Base-by-base conservation (phyloP, 116 monocot genomes). In the Trichopus zeylanicus region DNA sequence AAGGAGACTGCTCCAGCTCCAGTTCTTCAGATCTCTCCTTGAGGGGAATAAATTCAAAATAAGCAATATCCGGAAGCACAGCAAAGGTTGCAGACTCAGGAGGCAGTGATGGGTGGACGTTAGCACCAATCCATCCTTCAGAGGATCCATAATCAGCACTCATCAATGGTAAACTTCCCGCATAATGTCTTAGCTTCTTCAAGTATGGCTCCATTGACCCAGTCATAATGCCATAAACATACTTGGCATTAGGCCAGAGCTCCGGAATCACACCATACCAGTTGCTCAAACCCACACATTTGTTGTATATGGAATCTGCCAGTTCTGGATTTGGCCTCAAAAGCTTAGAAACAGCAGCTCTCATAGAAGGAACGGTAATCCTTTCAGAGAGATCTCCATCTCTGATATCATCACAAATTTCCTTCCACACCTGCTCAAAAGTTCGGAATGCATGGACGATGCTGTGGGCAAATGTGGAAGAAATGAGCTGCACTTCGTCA, bases 41-140 rank as follows among this genome's bases (percentile, higher is more conserved):
- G 8, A 97, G 55, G 24, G 91, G 97, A 47, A 91, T 87, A 63
- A 97, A 97, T 70, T 97, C 97, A 62, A 91, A 97, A 56, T 82
- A 97, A 13, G 78, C 97, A 47, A 91, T 84, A 52, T 97, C 65
- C 3, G 91, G 91, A n/a, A 92, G 67, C 19, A 92, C 83, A 0
- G 83, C 81, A 59, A 78, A 92, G n/a, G 71, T 77, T 19, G 53
- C 70, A 18, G 21, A 30, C 63, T 86, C 86, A 5, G 83, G 87
- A 42, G 67, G 69, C 49, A 67, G 20, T 31, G 33, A 63, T 10
- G 91, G 91, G 37, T 83, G 61, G 26, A 85, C 57, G 29, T 83
- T 83, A 26, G 74, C 77, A 15, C 72, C 91, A n/a, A 92, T 60
- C 91, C 87, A 86, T 29, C 91, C 87, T 64, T 92, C 91, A 0